These are phyloP conservation scores for Teunomyces atbi DNA, from an alignment of 805 yeast species.

Conservation along the genomic window DNA sequence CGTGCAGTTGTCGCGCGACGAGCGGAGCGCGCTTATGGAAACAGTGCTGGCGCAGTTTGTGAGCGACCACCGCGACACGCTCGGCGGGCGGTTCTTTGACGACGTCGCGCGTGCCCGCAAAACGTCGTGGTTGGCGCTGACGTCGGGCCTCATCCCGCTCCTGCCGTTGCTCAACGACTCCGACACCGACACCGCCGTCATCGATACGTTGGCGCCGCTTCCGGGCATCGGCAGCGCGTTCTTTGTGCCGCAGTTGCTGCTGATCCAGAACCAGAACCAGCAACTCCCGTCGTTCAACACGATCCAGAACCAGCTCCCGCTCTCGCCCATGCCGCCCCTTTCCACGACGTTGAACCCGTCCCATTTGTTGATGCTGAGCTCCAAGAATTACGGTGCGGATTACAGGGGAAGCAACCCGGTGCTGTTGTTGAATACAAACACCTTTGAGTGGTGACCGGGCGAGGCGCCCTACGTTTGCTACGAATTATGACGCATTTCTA, in stretches of 20 bases:
- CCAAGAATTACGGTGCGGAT: not conserved
- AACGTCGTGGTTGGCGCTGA: not conserved
- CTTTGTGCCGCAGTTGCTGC: constrained; percentile 19
- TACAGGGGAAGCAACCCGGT: not conserved
- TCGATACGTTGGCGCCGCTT: constrained; percentile 4
- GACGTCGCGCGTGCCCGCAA: not conserved
- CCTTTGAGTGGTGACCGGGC: not conserved
- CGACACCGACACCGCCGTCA: constrained; percentile 15
- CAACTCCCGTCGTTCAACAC: constrained; percentile 36
- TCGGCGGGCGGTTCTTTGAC: constrained; percentile 9
- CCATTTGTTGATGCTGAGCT: constrained; percentile 17
- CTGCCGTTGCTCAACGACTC: constrained; percentile 29
- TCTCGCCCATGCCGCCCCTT: constrained; percentile 24
- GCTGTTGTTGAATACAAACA: not conserved
- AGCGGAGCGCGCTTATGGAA: constrained; percentile 11
- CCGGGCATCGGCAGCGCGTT: constrained; percentile 3
- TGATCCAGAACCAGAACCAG: constrained; percentile 27
- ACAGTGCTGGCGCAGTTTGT: constrained; percentile 11
- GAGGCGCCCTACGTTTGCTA: no score
- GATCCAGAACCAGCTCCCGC: constrained; percentile 33
- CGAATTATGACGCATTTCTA: no score
- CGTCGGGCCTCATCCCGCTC: constrained; percentile 27
- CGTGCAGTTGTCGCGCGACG: constrained; percentile 5
- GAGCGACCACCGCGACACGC: constrained; percentile 11
- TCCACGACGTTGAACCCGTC: constrained; percentile 27